Evolutionary conservation across 768 basidiomycete genomes (phyloP), one percentile per base, ranked within the genome.

Genomic region (Ramaria rubella): DNA sequence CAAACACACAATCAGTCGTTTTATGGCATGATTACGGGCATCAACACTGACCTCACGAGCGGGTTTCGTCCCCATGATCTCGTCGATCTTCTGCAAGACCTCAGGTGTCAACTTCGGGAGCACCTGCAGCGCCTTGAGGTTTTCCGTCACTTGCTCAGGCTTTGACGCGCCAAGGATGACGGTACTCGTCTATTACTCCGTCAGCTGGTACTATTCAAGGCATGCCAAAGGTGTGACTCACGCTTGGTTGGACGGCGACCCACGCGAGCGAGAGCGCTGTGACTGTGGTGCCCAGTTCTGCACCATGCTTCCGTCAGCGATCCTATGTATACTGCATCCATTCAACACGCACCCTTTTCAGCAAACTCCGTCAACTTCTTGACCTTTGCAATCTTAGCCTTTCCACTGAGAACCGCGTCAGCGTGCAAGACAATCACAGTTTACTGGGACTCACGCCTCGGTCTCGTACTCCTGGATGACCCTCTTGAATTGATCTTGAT

Each of bases 241-340:
- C 70, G 67, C 83, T 82, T 8, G 82, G 79, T 67, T 86, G 83
- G 61, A 68, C 75, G 27, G 83, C 80, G 8, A 84, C 71, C 87
- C 88, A 92, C 8, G 90, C 89, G 44, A 91, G 77, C 5, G 90
- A 84, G 33, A 93, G 75, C n/a, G 81, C 79, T 31, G 80, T 72
- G 38, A 80, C 75, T 1, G 75, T 82, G 53, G 81, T 79, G 21
- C 77, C 76, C 42, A 91, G 73, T 59, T 81, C 79, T 81, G n/a
- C n/a, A 64, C 62, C 24, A 57, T 45, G 62, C 51, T 24, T 0
- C 6, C 48, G 27, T n/a, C 33, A 42, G 34, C 21, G 31, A 21
- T 17, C n/a, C n/a, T n/a, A n/a, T n/a, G n/a, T n/a, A n/a, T n/a
- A n/a, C n/a, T n/a, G n/a, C n/a, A n/a, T n/a, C n/a, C n/a, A n/a